Base-by-base conservation (phyloP, 2,329 filamentous ascomycete species). In the Reticulascus tulasneorum region DNA sequence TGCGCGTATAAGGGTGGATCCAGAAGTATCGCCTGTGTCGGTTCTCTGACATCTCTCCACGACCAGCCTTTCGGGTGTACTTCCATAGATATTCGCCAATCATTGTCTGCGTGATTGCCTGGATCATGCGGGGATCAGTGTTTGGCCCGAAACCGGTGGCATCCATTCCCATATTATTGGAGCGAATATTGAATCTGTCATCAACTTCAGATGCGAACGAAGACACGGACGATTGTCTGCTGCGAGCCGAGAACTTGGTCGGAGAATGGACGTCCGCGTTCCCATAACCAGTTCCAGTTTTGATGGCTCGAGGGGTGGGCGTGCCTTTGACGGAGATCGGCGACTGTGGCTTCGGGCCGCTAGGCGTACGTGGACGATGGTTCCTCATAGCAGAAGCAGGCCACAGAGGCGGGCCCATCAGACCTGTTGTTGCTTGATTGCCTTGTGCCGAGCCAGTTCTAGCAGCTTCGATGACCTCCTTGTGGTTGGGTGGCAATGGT, bases 1-100 rank as follows among this genome's bases (percentile, higher is more conserved):
- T 96, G 32, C 90, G 79, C 4, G 91, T 98, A 63, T 97, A 98
- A 0, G 93, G 93, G 57, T 98, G 93, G 16, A 98, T 87, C 93
- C 93, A 98, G 74, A 98, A 98, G 71, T 96, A 98, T 21, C 93
- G 82, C 44, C 87, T 80, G 62, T 98, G 93, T 34, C 93, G 79
- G 37, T 90, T 94, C 50, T 82, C 84, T 1, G 90, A 97, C 63
- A 94, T 80, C 45, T 89, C 86, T 36, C 82, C 85, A 17, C 91
- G 83, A n/a, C 89, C 90, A 41, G 90, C 75, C 67, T 93, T 95
- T 52, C 93, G 84, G 0, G 93, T 98, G 63, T 98, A 98, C 61
- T 98, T 98, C 93, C 93, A 98, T 25, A 98, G 72, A 60, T 91
- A 97, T 60, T 98, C 93, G 37, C 93, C 93, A 55, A 98, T 97